A percentile compares a stretch with the other conserved stretches of the same genome.
phyloP scores from a whole-genome alignment of 371 early-diverging fungal species.

The Sporodiniella umbellata region DNA sequence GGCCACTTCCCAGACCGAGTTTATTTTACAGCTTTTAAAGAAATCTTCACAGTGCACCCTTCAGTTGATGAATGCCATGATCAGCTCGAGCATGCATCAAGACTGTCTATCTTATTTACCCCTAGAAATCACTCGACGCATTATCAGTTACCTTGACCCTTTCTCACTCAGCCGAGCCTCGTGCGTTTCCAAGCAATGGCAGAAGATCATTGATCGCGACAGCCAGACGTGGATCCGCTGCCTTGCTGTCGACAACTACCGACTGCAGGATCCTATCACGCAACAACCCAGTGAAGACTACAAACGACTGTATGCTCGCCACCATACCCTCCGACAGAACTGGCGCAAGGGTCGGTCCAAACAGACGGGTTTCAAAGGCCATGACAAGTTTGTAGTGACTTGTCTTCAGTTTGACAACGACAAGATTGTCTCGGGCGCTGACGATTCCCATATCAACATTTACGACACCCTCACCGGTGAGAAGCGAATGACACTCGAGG shows the following conservation, averaged over 20 bases:
- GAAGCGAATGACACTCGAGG: constrained; percentile 54
- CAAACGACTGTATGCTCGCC: constrained; percentile 57
- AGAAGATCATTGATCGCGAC: constrained; percentile 68
- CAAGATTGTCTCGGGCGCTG: constrained; percentile 90
- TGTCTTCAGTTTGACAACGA: constrained; percentile 93
- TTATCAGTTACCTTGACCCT: constrained; percentile 77
- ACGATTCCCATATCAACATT: constrained; percentile 84
- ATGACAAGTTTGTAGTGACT: constrained; percentile 85
- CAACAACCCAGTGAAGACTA: constrained; percentile 19
- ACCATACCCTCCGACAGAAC: constrained; percentile 73
- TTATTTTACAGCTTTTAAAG: constrained; percentile 37
- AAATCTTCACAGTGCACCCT: constrained; percentile 60
- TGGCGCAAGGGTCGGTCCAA: constrained; percentile 76
- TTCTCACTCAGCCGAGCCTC: constrained; percentile 71
- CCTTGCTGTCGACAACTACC: constrained; percentile 46
- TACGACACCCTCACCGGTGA: constrained; percentile 75
- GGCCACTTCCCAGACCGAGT: constrained; percentile 23
- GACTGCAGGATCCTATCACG: constrained; percentile 1
- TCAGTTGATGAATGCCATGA: constrained; percentile 77
- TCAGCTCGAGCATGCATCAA: constrained; percentile 77
- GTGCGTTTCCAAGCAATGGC: constrained; percentile 78
- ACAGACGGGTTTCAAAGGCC: constrained; percentile 74
- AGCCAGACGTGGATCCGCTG: constrained; percentile 50
- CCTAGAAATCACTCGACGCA: constrained; percentile 67
- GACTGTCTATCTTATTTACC: constrained; percentile 86